Percentiles rank a stretch among this genome's conserved stretches.
These are phyloP conservation scores for Russula lepida DNA, from an alignment of 768 basidiomycete genomes.

Conservation along the genomic window DNA sequence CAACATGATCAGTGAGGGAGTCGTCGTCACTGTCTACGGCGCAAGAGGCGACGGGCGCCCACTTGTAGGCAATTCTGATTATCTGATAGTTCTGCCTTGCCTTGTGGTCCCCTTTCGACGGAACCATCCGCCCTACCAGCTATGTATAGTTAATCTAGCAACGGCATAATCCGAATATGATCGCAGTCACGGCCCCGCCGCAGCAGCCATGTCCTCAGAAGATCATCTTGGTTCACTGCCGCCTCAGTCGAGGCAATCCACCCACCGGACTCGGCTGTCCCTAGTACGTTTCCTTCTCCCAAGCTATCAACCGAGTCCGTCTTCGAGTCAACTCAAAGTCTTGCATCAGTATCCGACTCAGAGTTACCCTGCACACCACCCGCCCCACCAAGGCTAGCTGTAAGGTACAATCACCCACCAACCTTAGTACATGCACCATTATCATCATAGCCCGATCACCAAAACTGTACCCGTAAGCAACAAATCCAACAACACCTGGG, in stretches of 20 bases:
- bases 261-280: constrained; percentile 19
- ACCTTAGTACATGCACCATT: no score
- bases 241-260: constrained; percentile 17
- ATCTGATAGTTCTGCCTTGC: no score
- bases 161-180: background rate
- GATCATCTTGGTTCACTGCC: background rate
- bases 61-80: no score
- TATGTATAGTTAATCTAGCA: constrained; percentile 2
- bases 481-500: no score
- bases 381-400: no score
- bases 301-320: constrained; percentile 9
- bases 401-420: no score
- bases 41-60: background rate
- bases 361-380: no score
- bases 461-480: no score
- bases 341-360: background rate
- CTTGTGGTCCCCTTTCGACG: background rate
- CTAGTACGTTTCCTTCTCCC: constrained; percentile 9
- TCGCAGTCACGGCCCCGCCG: background rate
- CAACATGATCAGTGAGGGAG: background rate
- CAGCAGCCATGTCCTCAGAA: background rate
- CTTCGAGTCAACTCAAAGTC: constrained; percentile 12
- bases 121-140: constrained; percentile 14
- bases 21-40: no score
- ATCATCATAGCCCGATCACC: no score